Conservation (phyloP, 148 eudicot species). For the Fagopyrum homotropicum region DNA sequence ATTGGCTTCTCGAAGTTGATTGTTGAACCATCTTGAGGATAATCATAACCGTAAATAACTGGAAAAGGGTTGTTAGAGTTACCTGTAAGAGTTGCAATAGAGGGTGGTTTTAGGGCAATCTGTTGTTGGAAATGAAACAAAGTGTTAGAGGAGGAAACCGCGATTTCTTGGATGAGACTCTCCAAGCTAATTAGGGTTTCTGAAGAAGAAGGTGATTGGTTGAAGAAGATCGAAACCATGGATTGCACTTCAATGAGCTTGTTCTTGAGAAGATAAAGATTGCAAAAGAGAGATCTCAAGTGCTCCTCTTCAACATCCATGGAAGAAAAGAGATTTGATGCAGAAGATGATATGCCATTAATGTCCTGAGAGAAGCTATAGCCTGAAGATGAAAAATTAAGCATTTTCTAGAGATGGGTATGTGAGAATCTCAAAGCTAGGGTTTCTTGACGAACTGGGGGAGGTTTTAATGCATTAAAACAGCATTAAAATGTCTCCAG, state of each 20-base stretch:
- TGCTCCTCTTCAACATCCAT: neutral
- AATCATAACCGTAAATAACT: neutral
- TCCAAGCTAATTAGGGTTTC: slow-evolving; percentile 33
- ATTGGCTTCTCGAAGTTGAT: neutral
- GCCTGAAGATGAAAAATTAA: too few relatives aligned
- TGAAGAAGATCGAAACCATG: slow-evolving; percentile 24
- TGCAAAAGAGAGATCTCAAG: slow-evolving; percentile 35
- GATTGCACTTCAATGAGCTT: slow-evolving; percentile 51
- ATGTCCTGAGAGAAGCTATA: too few relatives aligned
- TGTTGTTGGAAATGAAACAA: slow-evolving; percentile 67
- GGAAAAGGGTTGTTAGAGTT: neutral
- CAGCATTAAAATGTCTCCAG: too few relatives aligned
- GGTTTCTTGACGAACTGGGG: too few relatives aligned
- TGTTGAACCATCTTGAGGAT: slow-evolving; percentile 5
- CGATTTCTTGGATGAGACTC: slow-evolving; percentile 57
- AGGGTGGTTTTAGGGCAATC: slow-evolving; percentile 21
- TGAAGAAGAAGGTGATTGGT: neutral
- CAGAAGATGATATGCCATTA: too few relatives aligned
- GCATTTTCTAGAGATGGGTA: too few relatives aligned
- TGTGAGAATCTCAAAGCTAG: too few relatives aligned
- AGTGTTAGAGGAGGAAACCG: slow-evolving; percentile 55
- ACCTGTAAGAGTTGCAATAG: neutral
- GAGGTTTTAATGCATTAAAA: too few relatives aligned
- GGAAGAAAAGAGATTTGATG: too few relatives aligned
- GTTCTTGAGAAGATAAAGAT: slow-evolving; percentile 40